Conservation (phyloP, 345 rosid genomes). For the Brassica cretica region DNA sequence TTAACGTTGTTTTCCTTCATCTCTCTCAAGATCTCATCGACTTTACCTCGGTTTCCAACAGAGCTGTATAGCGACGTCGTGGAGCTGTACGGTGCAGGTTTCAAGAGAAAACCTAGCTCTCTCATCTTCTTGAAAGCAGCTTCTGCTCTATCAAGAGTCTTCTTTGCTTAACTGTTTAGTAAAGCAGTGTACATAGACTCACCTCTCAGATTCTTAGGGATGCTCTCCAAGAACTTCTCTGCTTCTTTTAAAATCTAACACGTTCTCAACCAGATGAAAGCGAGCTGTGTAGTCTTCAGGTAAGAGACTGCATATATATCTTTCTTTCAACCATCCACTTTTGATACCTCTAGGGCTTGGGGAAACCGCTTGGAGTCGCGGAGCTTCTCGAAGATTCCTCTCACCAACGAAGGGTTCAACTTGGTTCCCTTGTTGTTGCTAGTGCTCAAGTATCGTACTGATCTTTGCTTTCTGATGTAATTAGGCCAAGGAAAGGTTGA, state of each 20-base stretch:
- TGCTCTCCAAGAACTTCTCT: slow-evolving; percentile 2
- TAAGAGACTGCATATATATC: not conserved
- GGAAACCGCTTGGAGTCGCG: not conserved
- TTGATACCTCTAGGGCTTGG: not conserved
- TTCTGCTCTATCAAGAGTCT: not conserved
- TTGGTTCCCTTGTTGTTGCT: not conserved
- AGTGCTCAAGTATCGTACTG: not conserved
- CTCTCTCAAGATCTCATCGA: slow-evolving; percentile 3
- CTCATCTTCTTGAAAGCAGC: slow-evolving; percentile 2
- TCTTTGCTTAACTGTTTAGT: not conserved
- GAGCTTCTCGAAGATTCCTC: not conserved
- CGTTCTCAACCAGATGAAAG: no score
- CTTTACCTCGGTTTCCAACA: not conserved
- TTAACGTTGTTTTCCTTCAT: slow-evolving; percentile 3
- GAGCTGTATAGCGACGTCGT: not conserved
- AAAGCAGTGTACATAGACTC: not conserved
- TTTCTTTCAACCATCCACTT: not conserved
- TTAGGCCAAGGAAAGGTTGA: not conserved
- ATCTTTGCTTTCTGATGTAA: not conserved
- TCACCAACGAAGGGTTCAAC: not conserved
- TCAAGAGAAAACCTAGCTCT: not conserved
- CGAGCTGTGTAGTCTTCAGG: no score
- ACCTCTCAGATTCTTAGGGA: not conserved
- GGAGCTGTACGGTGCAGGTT: not conserved
- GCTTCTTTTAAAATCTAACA: not conserved